A percentile compares a stretch with the other conserved stretches of the same genome.
These are phyloP conservation scores for Canariomyces notabilis DNA, from an alignment of 2,329 filamentous ascomycete genomes.

Conservation along the genomic window DNA sequence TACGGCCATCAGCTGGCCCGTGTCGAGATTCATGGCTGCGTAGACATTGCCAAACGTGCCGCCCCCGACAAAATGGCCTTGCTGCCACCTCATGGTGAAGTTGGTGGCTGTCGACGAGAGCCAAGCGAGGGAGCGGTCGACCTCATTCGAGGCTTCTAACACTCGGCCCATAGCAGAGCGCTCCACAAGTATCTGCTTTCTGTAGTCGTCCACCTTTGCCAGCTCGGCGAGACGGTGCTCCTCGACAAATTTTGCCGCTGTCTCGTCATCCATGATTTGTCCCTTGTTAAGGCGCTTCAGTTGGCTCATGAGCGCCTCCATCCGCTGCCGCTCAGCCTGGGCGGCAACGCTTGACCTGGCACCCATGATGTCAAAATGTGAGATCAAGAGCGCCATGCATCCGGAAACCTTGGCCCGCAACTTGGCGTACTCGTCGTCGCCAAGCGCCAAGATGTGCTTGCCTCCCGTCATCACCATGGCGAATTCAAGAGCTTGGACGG, in stretches of 20 bases:
- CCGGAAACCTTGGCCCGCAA: slow-evolving; percentile 86
- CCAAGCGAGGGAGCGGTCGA: slow-evolving; percentile 89
- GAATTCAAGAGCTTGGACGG: slow-evolving; percentile 90
- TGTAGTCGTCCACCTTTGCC: slow-evolving; percentile 67
- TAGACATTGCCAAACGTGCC: slow-evolving; percentile 98
- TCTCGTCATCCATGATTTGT: slow-evolving; percentile 70
- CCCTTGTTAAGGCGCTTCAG: slow-evolving; percentile 75
- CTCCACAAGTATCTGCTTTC: slow-evolving; percentile 76
- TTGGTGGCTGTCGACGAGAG: slow-evolving; percentile 93
- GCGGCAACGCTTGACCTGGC: slow-evolving; percentile 89
- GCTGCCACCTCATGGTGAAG: slow-evolving; percentile 94
- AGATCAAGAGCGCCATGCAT: slow-evolving; percentile 95
- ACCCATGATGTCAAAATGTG: slow-evolving; percentile 98
- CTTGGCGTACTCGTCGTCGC: slow-evolving; percentile 78
- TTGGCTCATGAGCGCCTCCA: slow-evolving; percentile 74
- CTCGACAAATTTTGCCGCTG: slow-evolving; percentile 69
- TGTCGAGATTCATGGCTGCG: slow-evolving; percentile 93
- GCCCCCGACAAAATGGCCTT: slow-evolving; percentile 95
- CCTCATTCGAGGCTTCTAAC: slow-evolving; percentile 89
- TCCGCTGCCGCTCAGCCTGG: slow-evolving; percentile 83
- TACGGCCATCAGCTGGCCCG: slow-evolving; percentile 93
- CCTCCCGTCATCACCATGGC: slow-evolving; percentile 96
- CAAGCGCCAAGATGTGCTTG: slow-evolving; percentile 85
- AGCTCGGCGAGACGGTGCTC: slow-evolving; percentile 71
- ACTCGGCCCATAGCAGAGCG: slow-evolving; percentile 85